A percentile compares a stretch with the other conserved stretches of the same genome.
Evolutionary conservation across 805 yeast genomes (phyloP).

Genomic region (Saturnispora gosingensis): DNA sequence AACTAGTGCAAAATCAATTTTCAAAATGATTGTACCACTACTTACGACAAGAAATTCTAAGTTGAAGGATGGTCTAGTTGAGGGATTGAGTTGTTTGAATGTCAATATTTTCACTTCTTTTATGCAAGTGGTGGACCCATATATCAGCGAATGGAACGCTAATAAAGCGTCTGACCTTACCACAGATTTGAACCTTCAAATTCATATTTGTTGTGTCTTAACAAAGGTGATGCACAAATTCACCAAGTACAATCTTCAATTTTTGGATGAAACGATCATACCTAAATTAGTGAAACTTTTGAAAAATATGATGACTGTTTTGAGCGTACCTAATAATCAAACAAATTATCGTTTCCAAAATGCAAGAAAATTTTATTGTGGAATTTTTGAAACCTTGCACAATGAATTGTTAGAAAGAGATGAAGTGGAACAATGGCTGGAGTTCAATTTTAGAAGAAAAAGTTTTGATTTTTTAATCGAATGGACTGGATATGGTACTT

Average conservation of each 20-base stretch:
- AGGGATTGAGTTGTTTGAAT: conserved; percentile 83
- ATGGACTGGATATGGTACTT: conserved; percentile 90
- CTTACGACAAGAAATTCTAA: conserved; percentile 58
- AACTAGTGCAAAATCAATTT: conserved; percentile 84
- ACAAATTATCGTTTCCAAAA: conserved; percentile 62
- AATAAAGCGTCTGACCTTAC: conserved; percentile 19
- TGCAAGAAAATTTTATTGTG: conserved; percentile 75
- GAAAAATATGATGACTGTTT: conserved; percentile 49
- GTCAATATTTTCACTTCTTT: conserved; percentile 80
- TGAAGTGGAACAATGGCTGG: conserved; percentile 53
- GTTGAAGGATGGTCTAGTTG: conserved; percentile 78
- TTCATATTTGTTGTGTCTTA: conserved; percentile 72
- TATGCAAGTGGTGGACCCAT: conserved; percentile 62
- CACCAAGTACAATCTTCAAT: conserved; percentile 39
- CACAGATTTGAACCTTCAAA: conserved; percentile 34
- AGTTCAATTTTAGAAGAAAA: conserved; percentile 76
- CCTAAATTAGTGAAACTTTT: conserved; percentile 52
- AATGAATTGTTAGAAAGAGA: conserved; percentile 38
- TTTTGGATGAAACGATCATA: conserved; percentile 60
- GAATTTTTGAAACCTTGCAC: conserved; percentile 68
- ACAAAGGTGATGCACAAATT: conserved; percentile 60
- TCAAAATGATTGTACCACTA: conserved; percentile 78
- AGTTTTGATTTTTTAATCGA: conserved; percentile 77
- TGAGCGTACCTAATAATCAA: conserved; percentile 48
- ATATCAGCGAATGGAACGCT: conserved; percentile 47